phyloP scores from a whole-genome alignment of 1,284 basidiomycete genomes.

The Ceratobasidium sp. region DNA sequence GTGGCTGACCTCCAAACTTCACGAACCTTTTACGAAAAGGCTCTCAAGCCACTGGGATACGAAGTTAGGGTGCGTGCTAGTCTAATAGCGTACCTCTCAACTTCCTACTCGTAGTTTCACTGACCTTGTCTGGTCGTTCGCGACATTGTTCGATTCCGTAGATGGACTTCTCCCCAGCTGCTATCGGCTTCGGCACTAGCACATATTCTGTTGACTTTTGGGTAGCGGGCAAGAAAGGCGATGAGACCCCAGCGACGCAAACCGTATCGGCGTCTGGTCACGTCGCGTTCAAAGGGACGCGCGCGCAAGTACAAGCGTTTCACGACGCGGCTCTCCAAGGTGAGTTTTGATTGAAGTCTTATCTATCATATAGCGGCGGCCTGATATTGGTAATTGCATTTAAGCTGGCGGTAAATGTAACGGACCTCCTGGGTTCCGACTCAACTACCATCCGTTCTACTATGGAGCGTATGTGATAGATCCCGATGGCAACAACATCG shows the following conservation, averaged over 20 bases:
- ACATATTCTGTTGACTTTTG: conserved; percentile 21
- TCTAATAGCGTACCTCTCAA: not conserved
- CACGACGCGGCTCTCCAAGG: conserved; percentile 33
- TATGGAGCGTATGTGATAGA: conserved; percentile 29
- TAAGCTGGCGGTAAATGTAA: conserved; percentile 37
- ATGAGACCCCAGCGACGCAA: not conserved
- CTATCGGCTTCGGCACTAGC: conserved; percentile 17
- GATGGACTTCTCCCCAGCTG: not conserved
- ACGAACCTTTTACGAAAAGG: conserved; percentile 13
- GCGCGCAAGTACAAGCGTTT: conserved; percentile 35
- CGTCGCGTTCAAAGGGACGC: conserved; percentile 30
- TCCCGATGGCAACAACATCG: conserved; percentile 36
- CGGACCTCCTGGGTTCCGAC: conserved; percentile 22
- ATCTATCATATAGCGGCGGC: not conserved
- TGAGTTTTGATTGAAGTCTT: not conserved
- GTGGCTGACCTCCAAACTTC: conserved; percentile 7
- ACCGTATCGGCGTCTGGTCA: not conserved
- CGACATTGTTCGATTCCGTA: too few species aligned
- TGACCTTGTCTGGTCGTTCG: not conserved
- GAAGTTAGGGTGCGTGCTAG: conserved; percentile 13
- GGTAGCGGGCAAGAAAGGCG: not conserved
- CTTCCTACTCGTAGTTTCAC: not conserved
- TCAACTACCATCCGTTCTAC: conserved; percentile 26
- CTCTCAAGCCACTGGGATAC: conserved; percentile 31
- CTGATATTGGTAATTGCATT: not conserved